Base-by-base conservation (phyloP, 2,329 filamentous ascomycete genomes). In the Lachnellula willkommii region DNA sequence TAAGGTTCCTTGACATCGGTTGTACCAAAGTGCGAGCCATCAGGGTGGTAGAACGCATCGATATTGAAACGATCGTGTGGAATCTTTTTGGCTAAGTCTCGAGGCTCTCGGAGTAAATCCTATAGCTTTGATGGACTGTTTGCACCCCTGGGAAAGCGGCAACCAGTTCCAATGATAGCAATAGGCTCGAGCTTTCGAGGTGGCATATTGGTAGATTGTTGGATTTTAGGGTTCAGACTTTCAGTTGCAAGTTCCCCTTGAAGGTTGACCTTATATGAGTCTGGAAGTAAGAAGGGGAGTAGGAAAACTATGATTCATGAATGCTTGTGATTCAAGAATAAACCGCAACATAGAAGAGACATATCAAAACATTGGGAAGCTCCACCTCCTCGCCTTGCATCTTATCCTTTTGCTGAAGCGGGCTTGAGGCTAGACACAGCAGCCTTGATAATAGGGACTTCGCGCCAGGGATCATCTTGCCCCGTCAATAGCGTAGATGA, bases 21-120 rank as follows among this genome's bases (percentile, higher is more conserved):
- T 11, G 55, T 48, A 12, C 57, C 60, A 46, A 56, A 47, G 12
- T 76, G 72, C 48, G 75, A 72, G 4, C 74, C 74, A 12, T 77
- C 73, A 0, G 78, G 77, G 60, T 82, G 79, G 59, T 77, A 80
- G 63, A 79, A 80, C 9, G 76, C 77, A 14, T 76, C 69, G 22
- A 77, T 72, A 43, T 80, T 79, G 59, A 81, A 73, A 4, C 79
- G 47, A 50, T 47, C 40, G 43, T 47, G 64, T 24, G 64, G 62
- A 45, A 58, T 56, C 5, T 55, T 72, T 0, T 74, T 74, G 76
- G 76, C 79, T 15, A 78, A 77, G 43, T 75, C 77, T 43, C 74
- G 69, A n/a, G 71, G 74, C 1, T 68, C 59, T 12, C 69, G 65
- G 17, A 81, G 64, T 60, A 80, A 74, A 17, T 75, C 68, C 79